These are phyloP conservation scores for Alternaria atra DNA, from an alignment of 2,329 filamentous ascomycete species.

Conservation along the genomic window DNA sequence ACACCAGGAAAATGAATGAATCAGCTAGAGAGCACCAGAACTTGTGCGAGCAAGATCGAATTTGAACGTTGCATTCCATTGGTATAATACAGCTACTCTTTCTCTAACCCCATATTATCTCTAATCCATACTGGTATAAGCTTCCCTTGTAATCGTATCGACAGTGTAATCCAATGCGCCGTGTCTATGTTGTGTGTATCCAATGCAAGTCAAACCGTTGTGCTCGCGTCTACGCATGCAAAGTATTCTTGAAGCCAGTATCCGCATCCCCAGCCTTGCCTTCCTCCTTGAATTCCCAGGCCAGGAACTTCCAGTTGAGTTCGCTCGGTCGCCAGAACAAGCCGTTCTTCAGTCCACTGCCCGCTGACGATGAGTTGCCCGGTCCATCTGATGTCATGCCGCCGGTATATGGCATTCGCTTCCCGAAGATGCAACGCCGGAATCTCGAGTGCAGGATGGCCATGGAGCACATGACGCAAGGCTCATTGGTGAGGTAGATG, in stretches of 20 bases:
- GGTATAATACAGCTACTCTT: neutral
- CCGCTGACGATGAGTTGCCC: constrained; percentile 20
- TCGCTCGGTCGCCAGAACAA: constrained; percentile 73
- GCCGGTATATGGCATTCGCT: constrained; percentile 81
- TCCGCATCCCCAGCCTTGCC: constrained; percentile 17
- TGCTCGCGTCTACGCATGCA: constrained; percentile 41
- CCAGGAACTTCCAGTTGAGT: constrained; percentile 85
- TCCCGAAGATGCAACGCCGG: constrained; percentile 81
- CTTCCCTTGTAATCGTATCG: constrained; percentile 11
- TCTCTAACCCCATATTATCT: neutral
- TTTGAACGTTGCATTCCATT: neutral
- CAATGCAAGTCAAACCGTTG: constrained; percentile 23
- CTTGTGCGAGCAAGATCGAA: too few species aligned
- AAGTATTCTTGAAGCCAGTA: constrained; percentile 30
- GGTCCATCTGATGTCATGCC: constrained; percentile 77
- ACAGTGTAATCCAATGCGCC: constrained; percentile 33
- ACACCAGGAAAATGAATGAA: too few species aligned
- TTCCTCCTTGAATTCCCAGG: constrained; percentile 72
- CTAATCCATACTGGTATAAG: neutral
- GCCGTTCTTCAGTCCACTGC: constrained; percentile 61
- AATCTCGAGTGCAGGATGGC: constrained; percentile 94
- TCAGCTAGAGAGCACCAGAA: too few species aligned
- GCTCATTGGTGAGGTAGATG: constrained; percentile 93
- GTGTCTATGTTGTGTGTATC: constrained; percentile 32
- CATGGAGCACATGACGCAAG: constrained; percentile 97